These are phyloP conservation scores for Cruciata laevipes DNA, from an alignment of 257 asterid species.

Conservation along the genomic window DNA sequence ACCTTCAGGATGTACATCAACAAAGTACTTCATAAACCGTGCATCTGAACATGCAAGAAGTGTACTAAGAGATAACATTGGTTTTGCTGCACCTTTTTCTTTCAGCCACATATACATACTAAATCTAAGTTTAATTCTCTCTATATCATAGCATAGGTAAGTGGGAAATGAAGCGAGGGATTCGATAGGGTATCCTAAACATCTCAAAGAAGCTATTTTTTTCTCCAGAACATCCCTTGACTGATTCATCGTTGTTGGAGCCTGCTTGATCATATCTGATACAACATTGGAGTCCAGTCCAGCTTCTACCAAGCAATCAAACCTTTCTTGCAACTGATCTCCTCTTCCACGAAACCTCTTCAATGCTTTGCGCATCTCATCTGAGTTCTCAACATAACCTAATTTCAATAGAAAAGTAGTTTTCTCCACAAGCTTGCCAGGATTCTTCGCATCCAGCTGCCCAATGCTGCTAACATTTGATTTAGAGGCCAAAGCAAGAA, in stretches of 20 bases:
- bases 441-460: conserved; percentile 39
- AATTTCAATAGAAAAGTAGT: conserved; percentile 51
- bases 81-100: conserved; percentile 67
- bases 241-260: conserved; percentile 67
- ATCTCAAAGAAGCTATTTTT: conserved; percentile 51
- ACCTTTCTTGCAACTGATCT: conserved; percentile 88
- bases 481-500: conserved; percentile 55
- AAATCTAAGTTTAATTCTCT: conserved; percentile 57
- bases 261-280: conserved; percentile 60
- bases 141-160: conserved; percentile 66
- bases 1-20: conserved; percentile 71
- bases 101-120: conserved; percentile 76
- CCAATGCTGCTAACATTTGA: conserved; percentile 26
- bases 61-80: conserved; percentile 60
- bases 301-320: conserved; percentile 64
- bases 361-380: conserved; percentile 76
- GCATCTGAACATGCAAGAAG: conserved; percentile 69
- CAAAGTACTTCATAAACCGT: conserved; percentile 61
- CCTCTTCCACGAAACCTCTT: conserved; percentile 84
- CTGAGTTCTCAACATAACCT: conserved; percentile 76
- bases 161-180: conserved; percentile 65
- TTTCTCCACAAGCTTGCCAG: conserved; percentile 45
- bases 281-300: conserved; percentile 69
- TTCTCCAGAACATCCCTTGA: conserved; percentile 51
- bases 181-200: conserved; percentile 63